Conservation (phyloP, 108 stramenopile genomes). For the Nitzschia sp. region DNA sequence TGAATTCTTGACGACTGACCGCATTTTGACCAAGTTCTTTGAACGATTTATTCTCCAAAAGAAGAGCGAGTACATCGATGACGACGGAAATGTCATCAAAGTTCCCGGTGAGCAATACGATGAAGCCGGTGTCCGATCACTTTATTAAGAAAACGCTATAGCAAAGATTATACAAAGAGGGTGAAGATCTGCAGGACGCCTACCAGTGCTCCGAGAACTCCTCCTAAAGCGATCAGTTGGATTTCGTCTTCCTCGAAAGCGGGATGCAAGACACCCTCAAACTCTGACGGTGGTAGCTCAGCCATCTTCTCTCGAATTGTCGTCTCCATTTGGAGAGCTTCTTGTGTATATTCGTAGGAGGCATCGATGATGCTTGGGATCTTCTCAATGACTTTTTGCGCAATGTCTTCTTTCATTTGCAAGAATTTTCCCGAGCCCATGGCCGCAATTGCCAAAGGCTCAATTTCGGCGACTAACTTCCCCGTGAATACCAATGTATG, state of each 20-base stretch:
- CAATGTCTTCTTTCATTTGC: conserved; percentile 90
- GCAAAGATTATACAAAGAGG: conserved; percentile 29
- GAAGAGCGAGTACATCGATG: conserved; percentile 92
- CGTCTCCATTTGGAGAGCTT: conserved; percentile 88
- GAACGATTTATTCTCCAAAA: conserved; percentile 85
- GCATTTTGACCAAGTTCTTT: conserved; percentile 88
- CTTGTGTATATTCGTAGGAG: conserved; percentile 87
- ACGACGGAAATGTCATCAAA: conserved; percentile 91
- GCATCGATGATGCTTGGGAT: conserved; percentile 76
- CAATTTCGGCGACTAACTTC: conserved; percentile 77
- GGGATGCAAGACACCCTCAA: conserved; percentile 94
- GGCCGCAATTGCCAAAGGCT: conserved; percentile 80
- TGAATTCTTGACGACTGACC: conserved; percentile 88
- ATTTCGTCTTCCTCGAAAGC: conserved; percentile 98
- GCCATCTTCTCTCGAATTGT: conserved; percentile 84
- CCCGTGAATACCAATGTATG: conserved; percentile 82
- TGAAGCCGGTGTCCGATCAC: conserved; percentile 74
- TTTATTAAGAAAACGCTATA: conserved; percentile 55
- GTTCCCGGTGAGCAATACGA: conserved; percentile 87
- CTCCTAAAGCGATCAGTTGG: conserved; percentile 89
- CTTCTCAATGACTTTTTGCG: conserved; percentile 74
- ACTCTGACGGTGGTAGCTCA: conserved; percentile 73
- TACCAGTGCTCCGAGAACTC: conserved; percentile 87
- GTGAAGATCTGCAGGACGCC: conserved; percentile 82
- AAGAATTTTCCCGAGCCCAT: conserved; percentile 81